phyloP scores from a whole-genome alignment of 202 grass and related monocot species.

The Brachypodium distachyon region DNA sequence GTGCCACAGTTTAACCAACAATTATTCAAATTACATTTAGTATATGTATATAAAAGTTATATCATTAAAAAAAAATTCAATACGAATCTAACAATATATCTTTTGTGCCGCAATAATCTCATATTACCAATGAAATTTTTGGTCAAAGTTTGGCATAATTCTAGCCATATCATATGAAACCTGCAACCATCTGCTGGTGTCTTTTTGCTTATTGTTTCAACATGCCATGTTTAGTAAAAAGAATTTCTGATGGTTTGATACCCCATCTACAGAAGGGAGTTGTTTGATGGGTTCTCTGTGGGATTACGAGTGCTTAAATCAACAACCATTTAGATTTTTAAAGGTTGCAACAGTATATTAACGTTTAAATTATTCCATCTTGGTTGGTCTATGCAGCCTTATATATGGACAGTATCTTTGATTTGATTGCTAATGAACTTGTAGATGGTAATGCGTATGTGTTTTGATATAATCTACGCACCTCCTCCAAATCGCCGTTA shows the following conservation, averaged over 20 bases:
- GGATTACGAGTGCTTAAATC: background rate
- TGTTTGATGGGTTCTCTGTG: background rate
- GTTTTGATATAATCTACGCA: no score
- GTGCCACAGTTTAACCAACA: no score
- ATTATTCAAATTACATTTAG: no score
- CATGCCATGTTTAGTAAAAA: background rate
- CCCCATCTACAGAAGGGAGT: background rate
- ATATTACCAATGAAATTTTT: no score
- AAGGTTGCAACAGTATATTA: background rate
- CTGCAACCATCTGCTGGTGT: background rate
- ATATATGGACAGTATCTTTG: background rate
- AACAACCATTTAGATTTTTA: background rate
- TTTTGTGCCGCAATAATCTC: no score
- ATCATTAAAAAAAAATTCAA: no score
- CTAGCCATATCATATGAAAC: background rate
- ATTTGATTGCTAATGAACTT: slow-evolving; percentile 22
- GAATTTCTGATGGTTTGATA: background rate
- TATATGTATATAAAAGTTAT: no score
- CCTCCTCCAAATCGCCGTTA: no score
- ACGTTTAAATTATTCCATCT: background rate
- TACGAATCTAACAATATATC: no score
- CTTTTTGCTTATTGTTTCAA: background rate
- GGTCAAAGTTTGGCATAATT: no score
- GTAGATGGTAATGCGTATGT: background rate
- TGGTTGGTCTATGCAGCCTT: background rate